Evolutionary conservation across 192 early-diverging fungal genomes (phyloP), one percentile per base, ranked within the genome.

Genomic region (Podila horticola): DNA sequence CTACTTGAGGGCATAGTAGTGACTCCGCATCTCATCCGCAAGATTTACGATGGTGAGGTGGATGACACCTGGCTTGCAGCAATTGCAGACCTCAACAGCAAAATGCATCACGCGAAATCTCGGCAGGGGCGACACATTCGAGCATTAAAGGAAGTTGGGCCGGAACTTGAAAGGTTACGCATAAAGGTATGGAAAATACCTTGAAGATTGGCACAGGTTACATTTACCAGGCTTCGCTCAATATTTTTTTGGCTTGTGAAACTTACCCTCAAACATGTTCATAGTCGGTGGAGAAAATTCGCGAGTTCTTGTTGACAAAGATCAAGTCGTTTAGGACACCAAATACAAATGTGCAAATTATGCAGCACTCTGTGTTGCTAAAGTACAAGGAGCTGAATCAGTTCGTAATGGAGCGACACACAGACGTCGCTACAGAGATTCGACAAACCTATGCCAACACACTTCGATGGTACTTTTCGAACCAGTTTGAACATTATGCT

Each of bases 381-480:
- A 97, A 97, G 84, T 97, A 95, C 85, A 96, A 96, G 59, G 94
- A 93, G 59, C 87, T 99, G 19, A 94, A 96, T 74, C 90, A 91
- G 82, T 99, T 99, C 83, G 88, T 97, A 28, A 88, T 96, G 64
- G 94, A 96, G 66, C 86, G 95, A 29, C 96, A 97, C 82, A 84
- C 86, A 20, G 95, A 97, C 51, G 96, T 93, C 0, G 97, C 97
- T 0, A 67, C 86, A 34, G 98, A 99, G 82, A 90, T 99, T 29
- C 91, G 93, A 50, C 89, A 91, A 65, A 93, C 88, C 24, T 99
- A 99, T 72, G 90, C 96, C 49, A 90, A 91, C 50, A 93, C 94
- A 5, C 88, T 97, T 64, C 86, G 91, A 24, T 93, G 91, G 86
- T 98, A 97, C 82, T 98, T 94, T 85, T 85, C 88, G 34, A 93